Evolutionary conservation across 805 yeast genomes (phyloP).

Genomic region (Ogataea ganodermae): DNA sequence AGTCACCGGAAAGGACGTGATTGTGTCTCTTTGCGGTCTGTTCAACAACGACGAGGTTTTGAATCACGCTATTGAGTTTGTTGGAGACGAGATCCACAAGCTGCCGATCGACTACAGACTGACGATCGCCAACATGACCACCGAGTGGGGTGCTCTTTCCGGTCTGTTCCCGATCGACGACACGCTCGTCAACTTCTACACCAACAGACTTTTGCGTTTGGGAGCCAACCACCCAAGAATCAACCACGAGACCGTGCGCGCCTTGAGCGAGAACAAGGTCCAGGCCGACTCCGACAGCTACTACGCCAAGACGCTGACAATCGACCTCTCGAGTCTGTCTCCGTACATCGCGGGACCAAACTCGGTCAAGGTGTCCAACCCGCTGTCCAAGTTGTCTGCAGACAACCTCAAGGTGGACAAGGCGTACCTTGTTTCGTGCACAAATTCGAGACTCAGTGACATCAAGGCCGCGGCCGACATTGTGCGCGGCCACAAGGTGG

Average conservation of each 20-base stretch:
- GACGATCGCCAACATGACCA: conserved; percentile 96
- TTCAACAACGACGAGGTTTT: conserved; percentile 91
- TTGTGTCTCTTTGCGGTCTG: conserved; percentile 92
- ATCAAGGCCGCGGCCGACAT: conserved; percentile 93
- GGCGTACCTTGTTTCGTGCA: conserved; percentile 97
- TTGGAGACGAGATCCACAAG: conserved; percentile 73
- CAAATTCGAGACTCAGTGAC: conserved; percentile 91
- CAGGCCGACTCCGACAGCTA: conserved; percentile 74
- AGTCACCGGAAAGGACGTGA: conserved; percentile 94
- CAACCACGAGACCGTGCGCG: conserved; percentile 58
- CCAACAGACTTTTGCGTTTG: conserved; percentile 50
- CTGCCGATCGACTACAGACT: conserved; percentile 80
- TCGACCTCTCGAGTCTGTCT: conserved; percentile 78
- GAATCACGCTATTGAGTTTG: conserved; percentile 91
- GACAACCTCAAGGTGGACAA: conserved; percentile 81
- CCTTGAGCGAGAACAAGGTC: conserved; percentile 43
- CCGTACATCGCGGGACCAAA: conserved; percentile 97
- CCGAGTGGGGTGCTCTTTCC: conserved; percentile 98
- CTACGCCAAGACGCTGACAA: conserved; percentile 84
- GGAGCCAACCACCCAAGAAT: conserved; percentile 76
- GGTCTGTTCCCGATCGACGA: conserved; percentile 97
- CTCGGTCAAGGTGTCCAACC: conserved; percentile 87
- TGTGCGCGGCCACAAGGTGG: conserved; percentile 77
- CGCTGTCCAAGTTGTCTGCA: conserved; percentile 71
- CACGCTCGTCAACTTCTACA: conserved; percentile 75